phyloP scores from a whole-genome alignment of 2,329 filamentous ascomycete species.

The Aspergillus terreus region DNA sequence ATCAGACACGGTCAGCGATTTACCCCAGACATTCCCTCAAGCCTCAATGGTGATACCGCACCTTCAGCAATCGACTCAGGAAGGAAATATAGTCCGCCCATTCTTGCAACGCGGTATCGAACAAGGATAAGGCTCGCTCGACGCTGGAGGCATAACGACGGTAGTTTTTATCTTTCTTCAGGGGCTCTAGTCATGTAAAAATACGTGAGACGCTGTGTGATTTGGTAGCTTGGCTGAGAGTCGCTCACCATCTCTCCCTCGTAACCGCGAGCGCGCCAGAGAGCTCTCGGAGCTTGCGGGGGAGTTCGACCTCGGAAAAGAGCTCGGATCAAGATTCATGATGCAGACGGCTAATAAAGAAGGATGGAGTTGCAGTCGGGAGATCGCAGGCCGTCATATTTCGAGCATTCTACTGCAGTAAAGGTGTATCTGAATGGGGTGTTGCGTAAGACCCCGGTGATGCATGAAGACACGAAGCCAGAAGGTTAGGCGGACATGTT shows the following conservation, averaged over 20 bases:
- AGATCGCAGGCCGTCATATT: conserved; percentile 33
- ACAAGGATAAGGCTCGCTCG: conserved; percentile 80
- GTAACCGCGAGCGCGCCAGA: conserved; percentile 73
- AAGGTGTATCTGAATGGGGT: conserved; percentile 1
- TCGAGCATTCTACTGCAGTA: conserved; percentile 20
- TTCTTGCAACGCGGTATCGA: conserved; percentile 91
- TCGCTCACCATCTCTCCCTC: conserved; percentile 68
- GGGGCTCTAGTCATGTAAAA: conserved; percentile 22
- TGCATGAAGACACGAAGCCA: conserved; percentile 7
- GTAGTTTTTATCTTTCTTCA: conserved; percentile 63
- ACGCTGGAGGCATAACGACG: conserved; percentile 87
- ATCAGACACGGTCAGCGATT: neutral
- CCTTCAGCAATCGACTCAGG: conserved; percentile 84
- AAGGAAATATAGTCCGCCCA: conserved; percentile 99
- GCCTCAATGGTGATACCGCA: conserved; percentile 29
- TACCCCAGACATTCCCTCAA: neutral
- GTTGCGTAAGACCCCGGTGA: conserved; percentile 1
- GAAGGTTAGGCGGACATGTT: conserved; percentile 11
- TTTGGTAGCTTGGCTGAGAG: neutral
- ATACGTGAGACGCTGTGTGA: neutral
- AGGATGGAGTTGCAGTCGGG: conserved; percentile 16
- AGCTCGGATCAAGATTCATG: conserved; percentile 43
- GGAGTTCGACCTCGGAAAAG: conserved; percentile 51
- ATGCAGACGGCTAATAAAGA: conserved; percentile 28
- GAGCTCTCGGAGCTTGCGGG: conserved; percentile 83